Conservation (phyloP, 768 basidiomycete species). For the Mycena belliarum region DNA sequence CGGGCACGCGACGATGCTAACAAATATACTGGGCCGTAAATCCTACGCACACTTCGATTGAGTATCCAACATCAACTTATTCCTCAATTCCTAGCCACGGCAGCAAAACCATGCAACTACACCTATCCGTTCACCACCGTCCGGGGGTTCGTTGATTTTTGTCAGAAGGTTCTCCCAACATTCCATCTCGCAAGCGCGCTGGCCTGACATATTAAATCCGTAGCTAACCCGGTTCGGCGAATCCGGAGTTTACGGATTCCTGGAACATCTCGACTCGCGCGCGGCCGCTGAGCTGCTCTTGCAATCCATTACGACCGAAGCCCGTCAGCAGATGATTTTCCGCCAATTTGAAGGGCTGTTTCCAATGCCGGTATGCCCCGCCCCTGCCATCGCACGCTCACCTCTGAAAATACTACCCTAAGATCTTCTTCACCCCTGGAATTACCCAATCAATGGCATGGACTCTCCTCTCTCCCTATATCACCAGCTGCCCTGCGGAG, state of each 20-base stretch:
- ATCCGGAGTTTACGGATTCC: constrained; percentile 62
- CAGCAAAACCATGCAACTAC: constrained; percentile 59
- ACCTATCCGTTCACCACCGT: constrained; percentile 56
- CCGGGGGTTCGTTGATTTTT: constrained; percentile 61
- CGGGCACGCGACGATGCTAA: constrained; percentile 57
- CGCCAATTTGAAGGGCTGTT: constrained; percentile 62
- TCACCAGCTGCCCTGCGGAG: constrained; percentile 50
- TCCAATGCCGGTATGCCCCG: constrained; percentile 49
- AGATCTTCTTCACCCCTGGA: constrained; percentile 51
- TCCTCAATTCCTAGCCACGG: constrained; percentile 28
- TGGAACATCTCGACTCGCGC: constrained; percentile 62
- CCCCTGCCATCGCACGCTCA: neutral
- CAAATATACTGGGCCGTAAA: constrained; percentile 49
- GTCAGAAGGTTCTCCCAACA: constrained; percentile 42
- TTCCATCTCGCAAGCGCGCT: neutral
- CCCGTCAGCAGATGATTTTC: constrained; percentile 67
- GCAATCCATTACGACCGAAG: constrained; percentile 62
- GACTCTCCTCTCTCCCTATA: constrained; percentile 58
- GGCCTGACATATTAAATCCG: neutral
- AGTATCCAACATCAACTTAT: no score
- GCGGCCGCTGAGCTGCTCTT: constrained; percentile 52
- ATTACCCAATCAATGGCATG: constrained; percentile 66
- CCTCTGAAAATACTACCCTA: neutral
- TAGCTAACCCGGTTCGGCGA: constrained; percentile 56
- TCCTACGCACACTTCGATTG: constrained; percentile 2